Conservation (phyloP, 2,329 filamentous ascomycete genomes). For the Dothidotthia symphoricarpi region DNA sequence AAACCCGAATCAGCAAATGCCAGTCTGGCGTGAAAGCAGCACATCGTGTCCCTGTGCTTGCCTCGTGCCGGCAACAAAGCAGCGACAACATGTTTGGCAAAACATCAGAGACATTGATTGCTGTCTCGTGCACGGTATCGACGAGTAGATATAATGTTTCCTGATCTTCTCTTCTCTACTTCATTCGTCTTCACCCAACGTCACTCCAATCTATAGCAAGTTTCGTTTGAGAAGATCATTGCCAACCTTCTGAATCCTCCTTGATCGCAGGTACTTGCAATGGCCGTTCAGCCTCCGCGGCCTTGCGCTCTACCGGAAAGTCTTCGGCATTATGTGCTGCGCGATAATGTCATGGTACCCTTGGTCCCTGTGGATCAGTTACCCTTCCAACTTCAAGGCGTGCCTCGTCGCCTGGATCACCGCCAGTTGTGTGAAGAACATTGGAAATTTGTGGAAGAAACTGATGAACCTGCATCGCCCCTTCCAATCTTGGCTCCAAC, state of each 20-base stretch:
- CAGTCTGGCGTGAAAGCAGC: too few relatives aligned
- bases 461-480: constrained; percentile 6
- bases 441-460: constrained; percentile 27
- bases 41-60: too few relatives aligned
- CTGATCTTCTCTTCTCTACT: background rate
- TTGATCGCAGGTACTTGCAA: constrained; percentile 1
- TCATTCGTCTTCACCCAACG: background rate
- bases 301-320: constrained; percentile 11
- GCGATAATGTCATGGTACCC: constrained; percentile 38
- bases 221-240: background rate
- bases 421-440: constrained; percentile 22
- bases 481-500: constrained; percentile 10
- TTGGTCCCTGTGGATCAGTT: constrained; percentile 47
- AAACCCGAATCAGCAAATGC: too few relatives aligned
- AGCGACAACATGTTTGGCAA: background rate
- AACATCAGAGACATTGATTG: constrained; percentile 9
- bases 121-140: constrained; percentile 11
- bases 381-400: constrained; percentile 41
- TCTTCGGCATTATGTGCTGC: constrained; percentile 42
- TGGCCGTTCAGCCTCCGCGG: constrained; percentile 3
- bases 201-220: background rate
- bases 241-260: background rate
- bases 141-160: constrained; percentile 2
- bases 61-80: background rate
- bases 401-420: constrained; percentile 37